These are phyloP conservation scores for Aspergillus intermedius DNA, from an alignment of 2,329 filamentous ascomycete genomes.

Conservation along the genomic window DNA sequence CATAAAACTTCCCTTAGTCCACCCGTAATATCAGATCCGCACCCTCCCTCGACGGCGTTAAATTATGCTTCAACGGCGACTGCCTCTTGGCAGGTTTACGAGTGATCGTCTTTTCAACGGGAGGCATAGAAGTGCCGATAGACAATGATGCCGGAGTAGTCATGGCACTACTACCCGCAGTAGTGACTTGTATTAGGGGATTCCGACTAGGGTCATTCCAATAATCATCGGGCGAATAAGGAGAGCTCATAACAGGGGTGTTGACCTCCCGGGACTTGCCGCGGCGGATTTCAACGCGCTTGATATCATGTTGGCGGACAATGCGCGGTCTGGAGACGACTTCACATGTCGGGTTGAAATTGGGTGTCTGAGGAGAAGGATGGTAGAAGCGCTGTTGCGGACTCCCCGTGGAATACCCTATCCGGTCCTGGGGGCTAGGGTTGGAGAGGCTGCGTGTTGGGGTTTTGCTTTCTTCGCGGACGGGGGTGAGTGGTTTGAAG, in stretches of 20 bases:
- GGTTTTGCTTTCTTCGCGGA: conserved; percentile 14
- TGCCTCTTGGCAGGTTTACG: conserved; percentile 17
- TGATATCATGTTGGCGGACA: conserved; percentile 26
- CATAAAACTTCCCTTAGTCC: conserved; percentile 12
- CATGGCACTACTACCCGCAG: background rate
- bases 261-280: conserved; percentile 15
- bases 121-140: conserved; percentile 2
- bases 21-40: conserved; percentile 27
- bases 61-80: conserved; percentile 20
- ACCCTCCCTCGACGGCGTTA: conserved; percentile 26
- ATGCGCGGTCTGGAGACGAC: conserved; percentile 27
- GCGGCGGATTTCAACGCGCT: conserved; percentile 24
- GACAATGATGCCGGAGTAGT: background rate
- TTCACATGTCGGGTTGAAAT: conserved; percentile 20
- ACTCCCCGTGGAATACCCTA: no score
- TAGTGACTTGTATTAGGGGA: background rate
- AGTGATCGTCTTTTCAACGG: conserved; percentile 2
- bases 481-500: conserved; percentile 16
- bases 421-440: background rate
- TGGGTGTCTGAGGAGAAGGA: conserved; percentile 14
- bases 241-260: conserved; percentile 16
- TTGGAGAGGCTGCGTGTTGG: conserved; percentile 6
- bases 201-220: conserved; percentile 17
- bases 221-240: conserved; percentile 25
- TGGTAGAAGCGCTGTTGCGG: no score